Conservation (phyloP, 2,329 filamentous ascomycete genomes). For the Fusarium verticillioides region DNA sequence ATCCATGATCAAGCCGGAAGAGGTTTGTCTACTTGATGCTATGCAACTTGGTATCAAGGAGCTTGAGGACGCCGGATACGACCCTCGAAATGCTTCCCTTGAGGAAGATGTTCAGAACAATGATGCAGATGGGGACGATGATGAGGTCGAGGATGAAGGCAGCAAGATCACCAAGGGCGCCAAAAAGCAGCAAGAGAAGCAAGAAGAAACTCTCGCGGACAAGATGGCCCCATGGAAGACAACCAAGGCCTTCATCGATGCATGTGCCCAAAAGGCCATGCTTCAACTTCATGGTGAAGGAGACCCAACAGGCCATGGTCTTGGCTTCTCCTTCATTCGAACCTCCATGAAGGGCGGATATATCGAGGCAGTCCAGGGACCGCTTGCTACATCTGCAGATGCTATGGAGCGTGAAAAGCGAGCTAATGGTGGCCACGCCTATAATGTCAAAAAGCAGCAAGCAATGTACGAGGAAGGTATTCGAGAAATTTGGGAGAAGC, state of each 20-base stretch:
- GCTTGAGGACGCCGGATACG: conserved; percentile 90
- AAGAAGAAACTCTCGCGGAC: conserved; percentile 80
- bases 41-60: conserved; percentile 97
- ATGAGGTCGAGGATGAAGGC: conserved; percentile 58
- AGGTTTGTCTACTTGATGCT: conserved; percentile 91
- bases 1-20: conserved; percentile 92
- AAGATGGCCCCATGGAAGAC: conserved; percentile 96
- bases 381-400: conserved; percentile 76
- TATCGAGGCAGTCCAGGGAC: conserved; percentile 80
- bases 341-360: conserved; percentile 99
- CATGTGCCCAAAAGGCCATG: conserved; percentile 96
- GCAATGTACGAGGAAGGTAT: conserved; percentile 93
- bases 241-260: conserved; percentile 95
- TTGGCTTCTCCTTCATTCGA: conserved; percentile 96
- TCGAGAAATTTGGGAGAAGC: conserved; percentile 89
- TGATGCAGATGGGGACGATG: conserved; percentile 70
- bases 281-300: conserved; percentile 92
- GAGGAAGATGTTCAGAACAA: conserved; percentile 74
- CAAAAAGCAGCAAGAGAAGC: conserved; percentile 60
- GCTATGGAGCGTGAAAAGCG: conserved; percentile 89
- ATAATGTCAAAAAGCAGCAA: conserved; percentile 96
- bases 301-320: conserved; percentile 91
- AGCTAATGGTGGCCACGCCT: conserved; percentile 92
- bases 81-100: conserved; percentile 67
- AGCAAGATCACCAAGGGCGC: conserved; percentile 52